phyloP scores from a whole-genome alignment of 1,284 basidiomycete species.

The Trametes polyzona region DNA sequence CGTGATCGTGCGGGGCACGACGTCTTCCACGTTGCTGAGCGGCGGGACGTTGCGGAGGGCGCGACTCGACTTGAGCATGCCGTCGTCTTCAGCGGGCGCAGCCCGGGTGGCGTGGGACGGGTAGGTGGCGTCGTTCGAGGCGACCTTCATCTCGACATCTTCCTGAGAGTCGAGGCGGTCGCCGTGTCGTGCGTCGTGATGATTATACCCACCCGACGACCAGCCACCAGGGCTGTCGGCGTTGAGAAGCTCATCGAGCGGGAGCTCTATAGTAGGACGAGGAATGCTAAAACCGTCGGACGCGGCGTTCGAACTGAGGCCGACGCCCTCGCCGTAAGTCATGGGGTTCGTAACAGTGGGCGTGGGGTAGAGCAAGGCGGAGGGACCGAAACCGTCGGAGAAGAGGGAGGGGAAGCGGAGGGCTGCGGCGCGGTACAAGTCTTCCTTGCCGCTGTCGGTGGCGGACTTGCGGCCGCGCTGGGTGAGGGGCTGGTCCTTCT shows the following conservation, averaged over 20 bases:
- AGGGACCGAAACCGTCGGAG: constrained; percentile 71
- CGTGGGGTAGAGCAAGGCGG: constrained; percentile 70
- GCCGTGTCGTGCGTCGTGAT: constrained; percentile 24
- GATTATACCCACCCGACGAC: constrained; percentile 31
- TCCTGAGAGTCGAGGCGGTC: constrained; percentile 33
- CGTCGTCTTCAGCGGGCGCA: constrained; percentile 32
- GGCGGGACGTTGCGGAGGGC: constrained; percentile 41
- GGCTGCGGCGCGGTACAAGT: constrained; percentile 31
- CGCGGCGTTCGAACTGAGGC: constrained; percentile 40
- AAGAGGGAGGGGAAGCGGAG: constrained; percentile 74
- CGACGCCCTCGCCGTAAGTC: constrained; percentile 76
- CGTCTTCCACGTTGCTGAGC: constrained; percentile 43
- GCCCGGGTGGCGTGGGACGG: constrained; percentile 26
- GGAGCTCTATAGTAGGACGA: constrained; percentile 79
- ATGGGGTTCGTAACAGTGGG: constrained; percentile 66
- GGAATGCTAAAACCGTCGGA: constrained; percentile 63
- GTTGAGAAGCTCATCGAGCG: constrained; percentile 74
- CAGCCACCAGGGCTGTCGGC: constrained; percentile 42
- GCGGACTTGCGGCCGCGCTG: constrained; percentile 43
- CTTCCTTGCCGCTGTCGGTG: constrained; percentile 25
- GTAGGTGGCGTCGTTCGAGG: constrained; percentile 37
- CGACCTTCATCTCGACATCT: constrained; percentile 42
- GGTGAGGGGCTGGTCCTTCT: constrained; percentile 43
- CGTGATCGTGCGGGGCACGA: constrained; percentile 51
- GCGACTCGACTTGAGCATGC: constrained; percentile 37